phyloP scores from a whole-genome alignment of 345 rosid genomes.

The Melastoma malabathricum region DNA sequence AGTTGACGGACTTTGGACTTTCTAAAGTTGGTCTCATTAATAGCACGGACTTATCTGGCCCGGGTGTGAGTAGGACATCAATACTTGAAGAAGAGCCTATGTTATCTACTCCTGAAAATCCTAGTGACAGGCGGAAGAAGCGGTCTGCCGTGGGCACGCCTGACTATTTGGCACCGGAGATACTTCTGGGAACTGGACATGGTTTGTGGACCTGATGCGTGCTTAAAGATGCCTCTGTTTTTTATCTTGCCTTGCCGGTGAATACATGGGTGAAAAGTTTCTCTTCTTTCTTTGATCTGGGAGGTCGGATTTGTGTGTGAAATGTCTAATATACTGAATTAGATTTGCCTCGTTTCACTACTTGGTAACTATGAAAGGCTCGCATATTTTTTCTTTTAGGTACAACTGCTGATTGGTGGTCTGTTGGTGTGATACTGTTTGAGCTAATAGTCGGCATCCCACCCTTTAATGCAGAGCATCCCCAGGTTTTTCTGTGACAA shows the following conservation, averaged over 20 bases:
- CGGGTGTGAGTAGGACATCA: slow-evolving; percentile 67
- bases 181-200: slow-evolving; percentile 97
- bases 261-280: no score
- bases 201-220: slow-evolving; percentile 48
- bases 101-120: slow-evolving; percentile 45
- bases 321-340: no score
- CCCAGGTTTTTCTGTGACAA: slow-evolving; percentile 30
- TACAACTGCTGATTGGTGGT: slow-evolving; percentile 99
- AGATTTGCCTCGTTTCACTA: no score
- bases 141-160: slow-evolving; percentile 99
- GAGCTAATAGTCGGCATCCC: slow-evolving; percentile 96
- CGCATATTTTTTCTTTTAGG: slow-evolving; percentile 31
- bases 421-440: slow-evolving; percentile 88
- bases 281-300: no score
- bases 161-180: slow-evolving; percentile 99
- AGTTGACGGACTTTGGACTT: slow-evolving; percentile 85
- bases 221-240: slow-evolving; percentile 15
- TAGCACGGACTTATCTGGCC: slow-evolving; percentile 95
- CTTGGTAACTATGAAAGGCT: background rate
- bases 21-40: slow-evolving; percentile 97
- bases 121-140: slow-evolving; percentile 66
- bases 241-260: no score
- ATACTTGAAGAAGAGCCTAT: slow-evolving; percentile 77
- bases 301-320: no score
- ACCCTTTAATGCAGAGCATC: slow-evolving; percentile 96